Evolutionary conservation across 805 yeast species (phyloP).

Genomic region (Maudiozyma bulderi): DNA sequence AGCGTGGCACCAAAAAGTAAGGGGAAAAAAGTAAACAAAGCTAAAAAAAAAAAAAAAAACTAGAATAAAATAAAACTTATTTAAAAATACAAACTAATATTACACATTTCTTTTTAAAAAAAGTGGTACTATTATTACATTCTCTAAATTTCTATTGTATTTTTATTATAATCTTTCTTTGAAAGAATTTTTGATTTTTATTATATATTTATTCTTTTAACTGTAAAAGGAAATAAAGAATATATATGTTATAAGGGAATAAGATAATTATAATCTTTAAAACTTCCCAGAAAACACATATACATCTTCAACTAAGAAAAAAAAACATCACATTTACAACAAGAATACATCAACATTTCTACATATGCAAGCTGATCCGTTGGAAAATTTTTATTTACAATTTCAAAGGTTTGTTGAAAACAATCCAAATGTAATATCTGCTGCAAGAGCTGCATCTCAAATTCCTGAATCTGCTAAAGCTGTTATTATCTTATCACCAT

Average conservation of each 20-base stretch:
- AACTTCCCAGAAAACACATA: not conserved
- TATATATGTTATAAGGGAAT: no score
- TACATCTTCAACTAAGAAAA: not conserved
- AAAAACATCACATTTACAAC: not conserved
- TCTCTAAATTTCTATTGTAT: no score
- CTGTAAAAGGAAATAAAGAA: no score
- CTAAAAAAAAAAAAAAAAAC: no score
- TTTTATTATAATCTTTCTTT: no score
- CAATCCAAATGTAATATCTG: conserved; percentile 30
- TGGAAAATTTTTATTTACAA: conserved; percentile 33
- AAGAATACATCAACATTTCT: not conserved
- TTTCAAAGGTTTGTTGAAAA: conserved; percentile 36
- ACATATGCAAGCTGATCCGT: conserved; percentile 18
- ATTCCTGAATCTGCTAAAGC: conserved; percentile 39
- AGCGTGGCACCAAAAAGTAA: not conserved
- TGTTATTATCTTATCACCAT: conserved; percentile 56
- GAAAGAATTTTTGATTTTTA: no score
- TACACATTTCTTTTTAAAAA: no score
- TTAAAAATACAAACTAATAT: no score
- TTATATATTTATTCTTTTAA: no score
- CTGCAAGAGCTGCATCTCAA: conserved; percentile 27
- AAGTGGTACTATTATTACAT: no score
- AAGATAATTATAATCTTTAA: no score
- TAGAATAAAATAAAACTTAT: no score
- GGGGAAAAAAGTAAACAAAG: not conserved